phyloP scores from a whole-genome alignment of 495 filamentous ascomycete genomes.

The Chaetomium cochliodes region DNA sequence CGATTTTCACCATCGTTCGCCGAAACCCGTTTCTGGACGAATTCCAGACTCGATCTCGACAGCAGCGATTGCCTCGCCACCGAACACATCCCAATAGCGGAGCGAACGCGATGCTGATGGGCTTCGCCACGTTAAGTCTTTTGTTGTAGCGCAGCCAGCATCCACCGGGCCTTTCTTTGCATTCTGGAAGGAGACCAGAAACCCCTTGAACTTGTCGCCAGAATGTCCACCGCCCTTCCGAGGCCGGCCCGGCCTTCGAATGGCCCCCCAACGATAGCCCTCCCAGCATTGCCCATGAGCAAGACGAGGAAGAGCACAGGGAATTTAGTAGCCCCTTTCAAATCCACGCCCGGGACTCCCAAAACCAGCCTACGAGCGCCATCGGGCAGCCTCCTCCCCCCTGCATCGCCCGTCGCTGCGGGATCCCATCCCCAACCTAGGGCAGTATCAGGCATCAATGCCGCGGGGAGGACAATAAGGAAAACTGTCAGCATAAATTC shows the following conservation, averaged over 20 bases:
- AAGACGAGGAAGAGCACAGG: constrained; percentile 66
- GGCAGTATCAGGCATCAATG: constrained; percentile 50
- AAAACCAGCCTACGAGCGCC: constrained; percentile 62
- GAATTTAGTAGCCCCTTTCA: constrained; percentile 46
- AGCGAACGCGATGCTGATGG: constrained; percentile 10
- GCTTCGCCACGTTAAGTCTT: not conserved
- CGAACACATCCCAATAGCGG: not conserved
- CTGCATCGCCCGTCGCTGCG: constrained; percentile 48
- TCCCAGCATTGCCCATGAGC: constrained; percentile 67
- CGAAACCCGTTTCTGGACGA: too few species aligned
- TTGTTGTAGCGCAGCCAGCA: constrained; percentile 6
- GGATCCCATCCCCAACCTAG: constrained; percentile 53
- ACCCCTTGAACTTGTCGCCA: constrained; percentile 13
- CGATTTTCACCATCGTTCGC: too few species aligned
- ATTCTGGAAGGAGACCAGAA: not conserved
- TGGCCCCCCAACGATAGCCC: constrained; percentile 61
- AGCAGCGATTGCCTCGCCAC: not conserved
- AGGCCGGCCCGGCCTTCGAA: constrained; percentile 60
- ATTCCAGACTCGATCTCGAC: not conserved
- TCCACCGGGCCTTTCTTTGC: not conserved
- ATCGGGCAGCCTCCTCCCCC: constrained; percentile 50
- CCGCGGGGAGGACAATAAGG: constrained; percentile 64
- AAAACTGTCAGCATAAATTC: constrained; percentile 87
- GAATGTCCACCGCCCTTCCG: constrained; percentile 65
- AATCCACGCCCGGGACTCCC: constrained; percentile 49